Conservation (phyloP, 352 stramenopile genomes). For the Thalassiosira livingstoniorum region DNA sequence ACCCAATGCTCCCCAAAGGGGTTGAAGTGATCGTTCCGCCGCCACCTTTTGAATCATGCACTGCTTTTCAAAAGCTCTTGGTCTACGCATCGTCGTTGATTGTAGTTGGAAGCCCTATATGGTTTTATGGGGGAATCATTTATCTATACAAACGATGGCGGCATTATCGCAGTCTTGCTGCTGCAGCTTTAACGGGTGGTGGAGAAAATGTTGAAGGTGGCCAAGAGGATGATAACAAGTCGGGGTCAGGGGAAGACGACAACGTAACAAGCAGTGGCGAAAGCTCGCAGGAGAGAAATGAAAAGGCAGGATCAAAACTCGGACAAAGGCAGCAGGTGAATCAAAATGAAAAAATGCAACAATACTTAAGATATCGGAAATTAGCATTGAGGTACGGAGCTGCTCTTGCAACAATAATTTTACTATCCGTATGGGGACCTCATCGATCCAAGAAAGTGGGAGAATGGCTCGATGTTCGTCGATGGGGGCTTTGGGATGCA, state of each 20-base stretch:
- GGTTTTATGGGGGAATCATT: slow-evolving; percentile 59
- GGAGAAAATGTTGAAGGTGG: not conserved
- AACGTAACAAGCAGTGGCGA: slow-evolving; percentile 32
- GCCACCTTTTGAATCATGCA: slow-evolving; percentile 44
- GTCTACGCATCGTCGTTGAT: slow-evolving; percentile 57
- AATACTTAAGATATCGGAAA: slow-evolving; percentile 26
- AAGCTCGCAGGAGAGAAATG: slow-evolving; percentile 24
- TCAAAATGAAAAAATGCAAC: slow-evolving; percentile 12
- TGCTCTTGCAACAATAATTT: slow-evolving; percentile 37
- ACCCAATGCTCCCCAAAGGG: slow-evolving; percentile 41
- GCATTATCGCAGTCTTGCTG: slow-evolving; percentile 45
- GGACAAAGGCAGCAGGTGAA: not conserved
- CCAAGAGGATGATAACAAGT: too few species aligned
- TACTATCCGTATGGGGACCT: slow-evolving; percentile 65
- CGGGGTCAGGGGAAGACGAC: too few species aligned
- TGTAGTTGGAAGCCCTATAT: slow-evolving; percentile 53
- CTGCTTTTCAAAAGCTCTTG: slow-evolving; percentile 45
- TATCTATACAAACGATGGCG: slow-evolving; percentile 57
- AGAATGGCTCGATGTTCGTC: slow-evolving; percentile 57
- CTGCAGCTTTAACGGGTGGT: not conserved
- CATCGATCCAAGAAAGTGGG: slow-evolving; percentile 69
- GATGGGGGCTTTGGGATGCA: slow-evolving; percentile 81
- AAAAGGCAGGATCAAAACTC: not conserved
- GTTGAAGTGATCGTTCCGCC: slow-evolving; percentile 52
- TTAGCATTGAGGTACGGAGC: slow-evolving; percentile 35